Evolutionary conservation across 2,329 filamentous ascomycete genomes (phyloP).

Genomic region (Talaromyces rugulosus): DNA sequence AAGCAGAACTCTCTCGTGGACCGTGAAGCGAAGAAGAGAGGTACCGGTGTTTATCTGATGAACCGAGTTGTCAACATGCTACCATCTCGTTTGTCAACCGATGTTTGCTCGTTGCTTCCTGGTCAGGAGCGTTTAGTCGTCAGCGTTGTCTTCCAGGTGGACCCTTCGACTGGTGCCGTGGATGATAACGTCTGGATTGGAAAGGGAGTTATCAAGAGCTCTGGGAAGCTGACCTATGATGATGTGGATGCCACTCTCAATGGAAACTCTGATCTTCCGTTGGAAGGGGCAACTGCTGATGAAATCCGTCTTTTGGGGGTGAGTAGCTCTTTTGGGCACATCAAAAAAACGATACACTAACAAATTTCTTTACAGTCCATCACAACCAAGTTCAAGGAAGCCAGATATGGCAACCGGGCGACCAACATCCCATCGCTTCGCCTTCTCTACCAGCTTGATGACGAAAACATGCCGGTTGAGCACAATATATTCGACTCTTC

Average conservation of each 20-base stretch:
- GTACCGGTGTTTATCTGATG: constrained; percentile 90
- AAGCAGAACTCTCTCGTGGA: constrained; percentile 94
- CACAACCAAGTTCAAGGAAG: constrained; percentile 85
- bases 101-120: constrained; percentile 82
- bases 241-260: constrained; percentile 80
- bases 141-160: constrained; percentile 88
- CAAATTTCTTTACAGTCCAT: constrained; percentile 53
- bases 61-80: constrained; percentile 86
- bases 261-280: constrained; percentile 58
- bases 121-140: constrained; percentile 87
- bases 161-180: constrained; percentile 73
- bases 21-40: constrained; percentile 95
- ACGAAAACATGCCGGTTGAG: constrained; percentile 96
- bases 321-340: not conserved
- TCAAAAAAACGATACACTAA: not conserved
- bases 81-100: constrained; percentile 76
- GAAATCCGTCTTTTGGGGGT: constrained; percentile 51
- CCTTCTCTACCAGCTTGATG: constrained; percentile 87
- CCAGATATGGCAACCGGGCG: constrained; percentile 73
- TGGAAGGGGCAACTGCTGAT: constrained; percentile 64
- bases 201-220: constrained; percentile 88
- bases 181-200: constrained; percentile 93
- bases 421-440: constrained; percentile 80
- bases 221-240: constrained; percentile 75
- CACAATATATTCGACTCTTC: constrained; percentile 94